A percentile compares a stretch with the other conserved stretches of the same genome.
Conservation (phyloP, 768 basidiomycete species). For the Dacryopinax primogenitus region DNA sequence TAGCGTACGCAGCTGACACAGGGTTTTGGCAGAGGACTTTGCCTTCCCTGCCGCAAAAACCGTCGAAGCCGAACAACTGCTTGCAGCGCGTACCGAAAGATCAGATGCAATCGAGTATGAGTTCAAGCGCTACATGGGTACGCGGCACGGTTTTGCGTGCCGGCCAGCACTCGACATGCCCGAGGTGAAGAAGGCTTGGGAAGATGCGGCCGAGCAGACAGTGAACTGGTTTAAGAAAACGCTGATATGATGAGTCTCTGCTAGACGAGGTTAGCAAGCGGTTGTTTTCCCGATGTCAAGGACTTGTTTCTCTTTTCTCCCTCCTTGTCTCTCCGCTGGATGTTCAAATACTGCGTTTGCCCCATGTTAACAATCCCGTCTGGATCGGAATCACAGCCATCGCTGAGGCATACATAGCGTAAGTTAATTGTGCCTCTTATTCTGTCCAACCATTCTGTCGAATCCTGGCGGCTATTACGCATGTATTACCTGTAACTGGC, state of each 20-base stretch:
- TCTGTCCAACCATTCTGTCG: too few species aligned
- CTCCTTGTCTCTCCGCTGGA: too few species aligned
- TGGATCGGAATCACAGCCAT: too few species aligned
- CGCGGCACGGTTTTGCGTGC: constrained; percentile 38
- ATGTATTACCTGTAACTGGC: too few species aligned
- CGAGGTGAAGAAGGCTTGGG: constrained; percentile 35
- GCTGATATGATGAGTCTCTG: constrained; percentile 17
- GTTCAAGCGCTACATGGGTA: constrained; percentile 33
- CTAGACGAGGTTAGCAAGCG: too few species aligned
- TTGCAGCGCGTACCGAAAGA: background rate
- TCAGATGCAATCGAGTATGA: constrained; percentile 26
- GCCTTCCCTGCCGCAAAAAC: background rate
- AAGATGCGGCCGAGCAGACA: constrained; percentile 34
- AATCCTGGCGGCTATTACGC: too few species aligned
- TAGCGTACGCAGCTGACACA: background rate
- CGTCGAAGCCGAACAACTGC: background rate
- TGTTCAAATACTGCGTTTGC: too few species aligned
- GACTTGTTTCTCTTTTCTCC: too few species aligned
- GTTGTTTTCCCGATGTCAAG: too few species aligned
- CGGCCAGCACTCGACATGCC: constrained; percentile 35
- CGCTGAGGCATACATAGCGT: too few species aligned
- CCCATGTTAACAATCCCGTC: too few species aligned
- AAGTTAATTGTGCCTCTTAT: too few species aligned
- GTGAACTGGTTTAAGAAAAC: constrained; percentile 35
- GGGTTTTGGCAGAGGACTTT: background rate